Evolutionary conservation across 208 protist genomes (phyloP), one percentile per base, ranked within the genome.

Genomic region (Trypanosomatidae sp.): DNA sequence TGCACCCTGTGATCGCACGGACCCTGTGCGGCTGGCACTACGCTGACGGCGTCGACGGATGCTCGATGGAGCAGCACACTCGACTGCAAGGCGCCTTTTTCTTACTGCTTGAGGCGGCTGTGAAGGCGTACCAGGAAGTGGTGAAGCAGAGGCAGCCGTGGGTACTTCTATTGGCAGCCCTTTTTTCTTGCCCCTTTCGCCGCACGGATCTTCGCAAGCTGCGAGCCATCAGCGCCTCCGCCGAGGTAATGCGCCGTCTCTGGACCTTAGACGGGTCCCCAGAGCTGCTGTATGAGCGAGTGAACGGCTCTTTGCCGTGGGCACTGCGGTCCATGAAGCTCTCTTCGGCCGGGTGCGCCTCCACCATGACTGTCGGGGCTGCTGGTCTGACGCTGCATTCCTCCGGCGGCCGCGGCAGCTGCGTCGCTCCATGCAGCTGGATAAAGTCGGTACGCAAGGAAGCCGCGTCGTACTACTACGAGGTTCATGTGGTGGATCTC

Each of bases 21-120:
- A 56, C 77, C 13, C 68, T 96, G n/a, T 91, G 85, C 36, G 90
- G 80, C 49, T 96, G 91, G 89, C 89, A 95, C 86, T 95, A 96
- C 75, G 84, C 87, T 25, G 84, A 90, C 65, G 84, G 81, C 46
- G 86, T 97, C 13, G 90, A 95, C 55, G 87, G 93, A 73, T 95
- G 90, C 83, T 89, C 90, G 50, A 87, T 85, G 19, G 91, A 95
- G 72, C 83, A 89, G 62, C 74, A 91, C 62, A 82, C 88, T 41
- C 91, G 88, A 46, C 72, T 97, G 58, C 91, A 94, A 66, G 83
- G 85, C 65, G 85, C 80, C 43, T 96, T 91, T 66, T 95, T 96
- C 59, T 85, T 95, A 62, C 77, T 96, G 8, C 75, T 95, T 30
- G 84, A 94, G 36, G 77, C 79, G 0, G 80, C 90, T 9, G 49